phyloP scores from a whole-genome alignment of 441 rosid species.

The Brassica balearica region DNA sequence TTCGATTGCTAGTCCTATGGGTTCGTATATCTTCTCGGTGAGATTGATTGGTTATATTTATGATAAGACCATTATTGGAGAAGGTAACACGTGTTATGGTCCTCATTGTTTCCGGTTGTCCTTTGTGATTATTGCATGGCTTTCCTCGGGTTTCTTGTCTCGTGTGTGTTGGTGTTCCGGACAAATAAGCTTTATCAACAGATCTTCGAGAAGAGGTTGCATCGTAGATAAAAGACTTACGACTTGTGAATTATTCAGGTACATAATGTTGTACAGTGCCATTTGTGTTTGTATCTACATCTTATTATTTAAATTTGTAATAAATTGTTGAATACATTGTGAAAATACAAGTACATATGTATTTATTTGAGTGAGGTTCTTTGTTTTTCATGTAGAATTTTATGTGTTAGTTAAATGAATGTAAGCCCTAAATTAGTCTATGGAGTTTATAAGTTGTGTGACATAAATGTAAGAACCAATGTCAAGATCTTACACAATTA shows the following conservation, averaged over 20 bases:
- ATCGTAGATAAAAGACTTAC: slow-evolving; percentile 12
- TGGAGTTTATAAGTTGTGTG: slow-evolving; percentile 6
- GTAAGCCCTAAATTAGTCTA: neutral
- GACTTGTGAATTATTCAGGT: neutral
- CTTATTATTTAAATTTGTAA: neutral
- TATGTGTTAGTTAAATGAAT: neutral
- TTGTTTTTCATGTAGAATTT: neutral
- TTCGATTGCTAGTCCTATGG: slow-evolving; percentile 72
- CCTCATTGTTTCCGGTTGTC: slow-evolving; percentile 67
- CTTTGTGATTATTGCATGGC: slow-evolving; percentile 65
- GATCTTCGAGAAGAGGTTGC: slow-evolving; percentile 42
- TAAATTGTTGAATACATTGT: neutral
- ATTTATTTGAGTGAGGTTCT: neutral
- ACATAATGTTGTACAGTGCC: neutral
- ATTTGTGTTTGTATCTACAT: slow-evolving; percentile 11
- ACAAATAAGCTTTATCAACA: slow-evolving; percentile 59
- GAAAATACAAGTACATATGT: neutral
- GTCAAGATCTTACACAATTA: neutral
- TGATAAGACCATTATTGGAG: slow-evolving; percentile 53
- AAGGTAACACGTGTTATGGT: slow-evolving; percentile 56
- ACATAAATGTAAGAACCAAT: slow-evolving; percentile 4
- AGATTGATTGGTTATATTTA: slow-evolving; percentile 66
- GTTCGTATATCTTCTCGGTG: slow-evolving; percentile 72
- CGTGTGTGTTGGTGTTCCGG: slow-evolving; percentile 56
- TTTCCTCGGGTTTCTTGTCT: slow-evolving; percentile 60